Percentiles rank a stretch among this genome's conserved stretches.
phyloP scores from a whole-genome alignment of 148 eudicot species.

The Diospyros kaki region DNA sequence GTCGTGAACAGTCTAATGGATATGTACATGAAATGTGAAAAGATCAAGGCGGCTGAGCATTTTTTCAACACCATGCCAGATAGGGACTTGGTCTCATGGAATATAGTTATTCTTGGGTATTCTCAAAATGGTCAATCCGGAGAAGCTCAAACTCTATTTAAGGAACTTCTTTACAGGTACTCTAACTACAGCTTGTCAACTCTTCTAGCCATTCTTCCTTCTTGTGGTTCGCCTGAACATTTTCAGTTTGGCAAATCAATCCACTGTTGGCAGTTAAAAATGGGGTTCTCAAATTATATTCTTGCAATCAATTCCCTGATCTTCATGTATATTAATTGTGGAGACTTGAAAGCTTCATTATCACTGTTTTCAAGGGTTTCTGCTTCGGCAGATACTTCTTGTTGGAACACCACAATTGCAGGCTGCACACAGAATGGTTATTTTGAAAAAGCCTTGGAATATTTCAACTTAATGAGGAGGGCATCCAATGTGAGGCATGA shows the following conservation, averaged over 20 bases:
- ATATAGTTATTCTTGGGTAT: constrained; percentile 42
- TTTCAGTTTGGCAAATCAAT: constrained; percentile 37
- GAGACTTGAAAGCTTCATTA: constrained; percentile 25
- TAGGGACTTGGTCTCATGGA: constrained; percentile 41
- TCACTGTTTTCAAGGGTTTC: constrained; percentile 21
- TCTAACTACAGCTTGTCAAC: constrained; percentile 36
- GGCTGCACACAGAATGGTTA: constrained; percentile 42
- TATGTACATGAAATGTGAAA: constrained; percentile 34
- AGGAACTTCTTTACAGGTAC: constrained; percentile 20
- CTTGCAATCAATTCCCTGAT: constrained; percentile 34
- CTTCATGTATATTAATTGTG: constrained; percentile 43
- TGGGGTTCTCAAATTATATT: constrained; percentile 33
- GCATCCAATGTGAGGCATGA: constrained; percentile 23
- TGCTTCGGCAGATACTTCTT: constrained; percentile 25
- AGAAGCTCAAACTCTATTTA: constrained; percentile 38
- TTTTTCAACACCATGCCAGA: constrained; percentile 24
- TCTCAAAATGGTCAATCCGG: constrained; percentile 28
- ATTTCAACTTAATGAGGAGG: constrained; percentile 35
- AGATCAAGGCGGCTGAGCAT: constrained; percentile 25
- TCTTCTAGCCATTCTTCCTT: constrained; percentile 35
- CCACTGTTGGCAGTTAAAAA: constrained; percentile 39
- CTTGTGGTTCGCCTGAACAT: constrained; percentile 34
- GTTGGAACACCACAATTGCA: constrained; percentile 41
- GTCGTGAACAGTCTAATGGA: constrained; percentile 36
- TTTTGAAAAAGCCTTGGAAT: constrained; percentile 33